These are phyloP conservation scores for Penicillium sclerotiorum DNA, from an alignment of 2,329 filamentous ascomycete species.

Conservation along the genomic window DNA sequence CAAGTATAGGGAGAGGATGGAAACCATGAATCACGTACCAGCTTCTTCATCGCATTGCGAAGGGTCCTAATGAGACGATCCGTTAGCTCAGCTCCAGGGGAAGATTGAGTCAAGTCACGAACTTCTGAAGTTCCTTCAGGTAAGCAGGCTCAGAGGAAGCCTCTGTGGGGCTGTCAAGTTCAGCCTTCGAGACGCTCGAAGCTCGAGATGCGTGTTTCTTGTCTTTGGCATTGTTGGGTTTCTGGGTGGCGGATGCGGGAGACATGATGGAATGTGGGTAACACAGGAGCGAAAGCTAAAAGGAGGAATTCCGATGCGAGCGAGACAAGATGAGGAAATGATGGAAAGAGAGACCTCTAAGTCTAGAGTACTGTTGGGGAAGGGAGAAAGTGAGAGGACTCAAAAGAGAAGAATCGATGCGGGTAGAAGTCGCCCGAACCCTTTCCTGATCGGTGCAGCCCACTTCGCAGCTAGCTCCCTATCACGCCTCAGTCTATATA, in stretches of 20 bases:
- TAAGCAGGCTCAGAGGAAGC: constrained; percentile 73
- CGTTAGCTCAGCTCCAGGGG: neutral
- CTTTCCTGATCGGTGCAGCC: constrained; percentile 23
- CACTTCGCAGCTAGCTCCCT: constrained; percentile 15
- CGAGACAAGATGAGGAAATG: constrained; percentile 7
- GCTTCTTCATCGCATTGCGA: constrained; percentile 91
- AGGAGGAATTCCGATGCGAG: no score
- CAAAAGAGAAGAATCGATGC: constrained; percentile 30
- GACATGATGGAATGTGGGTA: constrained; percentile 54
- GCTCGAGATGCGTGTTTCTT: constrained; percentile 58
- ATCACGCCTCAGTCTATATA: no score
- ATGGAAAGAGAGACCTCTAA: constrained; percentile 5
- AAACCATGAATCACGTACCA: constrained; percentile 65
- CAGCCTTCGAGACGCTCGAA: constrained; percentile 32
- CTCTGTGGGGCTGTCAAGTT: constrained; percentile 43
- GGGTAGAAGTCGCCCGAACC: constrained; percentile 38
- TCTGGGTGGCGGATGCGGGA: constrained; percentile 62
- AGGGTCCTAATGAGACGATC: constrained; percentile 68
- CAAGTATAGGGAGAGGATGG: neutral
- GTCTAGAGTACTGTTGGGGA: constrained; percentile 10
- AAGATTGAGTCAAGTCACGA: constrained; percentile 37
- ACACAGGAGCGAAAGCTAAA: constrained; percentile 19
- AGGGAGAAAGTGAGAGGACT: constrained; percentile 10
- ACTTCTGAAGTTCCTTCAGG: constrained; percentile 91
- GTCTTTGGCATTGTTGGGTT: constrained; percentile 65